phyloP scores from a whole-genome alignment of 148 eudicot species.

The Fallopia convolvulus region DNA sequence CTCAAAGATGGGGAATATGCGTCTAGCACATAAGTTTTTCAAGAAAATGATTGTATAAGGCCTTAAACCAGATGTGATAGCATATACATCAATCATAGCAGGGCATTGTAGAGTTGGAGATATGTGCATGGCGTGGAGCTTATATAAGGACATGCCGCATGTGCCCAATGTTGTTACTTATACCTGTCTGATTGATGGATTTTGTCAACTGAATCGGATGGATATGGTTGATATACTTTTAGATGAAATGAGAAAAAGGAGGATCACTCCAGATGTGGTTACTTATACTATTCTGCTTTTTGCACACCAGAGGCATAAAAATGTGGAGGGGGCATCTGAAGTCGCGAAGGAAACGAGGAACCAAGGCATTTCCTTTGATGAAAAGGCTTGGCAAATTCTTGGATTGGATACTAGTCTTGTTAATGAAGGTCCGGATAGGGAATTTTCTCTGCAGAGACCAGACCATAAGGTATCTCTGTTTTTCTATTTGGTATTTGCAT shows the following conservation, averaged over 20 bases:
- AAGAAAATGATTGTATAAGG: constrained; percentile 31
- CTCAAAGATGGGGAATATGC: constrained; percentile 18
- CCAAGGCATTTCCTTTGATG: constrained; percentile 22
- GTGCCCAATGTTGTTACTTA: constrained; percentile 42
- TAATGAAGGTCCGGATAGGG: constrained; percentile 14
- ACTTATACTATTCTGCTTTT: constrained; percentile 29
- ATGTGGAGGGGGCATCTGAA: constrained; percentile 22
- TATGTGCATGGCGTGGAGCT: constrained; percentile 27
- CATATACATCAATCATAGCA: constrained; percentile 37
- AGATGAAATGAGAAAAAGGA: constrained; percentile 31
- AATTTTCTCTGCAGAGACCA: not conserved
- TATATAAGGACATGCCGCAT: constrained; percentile 30
- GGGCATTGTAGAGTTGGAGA: constrained; percentile 33
- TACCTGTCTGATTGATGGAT: constrained; percentile 44
- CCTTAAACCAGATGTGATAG: constrained; percentile 21
- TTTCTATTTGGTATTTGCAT: not conserved
- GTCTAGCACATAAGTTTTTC: constrained; percentile 28
- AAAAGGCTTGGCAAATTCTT: constrained; percentile 8
- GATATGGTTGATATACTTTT: constrained; percentile 26
- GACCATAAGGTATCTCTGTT: not conserved
- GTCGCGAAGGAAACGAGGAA: constrained; percentile 26
- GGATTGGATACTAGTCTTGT: constrained; percentile 21
- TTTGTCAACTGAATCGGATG: constrained; percentile 25
- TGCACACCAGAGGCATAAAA: constrained; percentile 25
- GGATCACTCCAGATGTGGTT: constrained; percentile 21